These are phyloP conservation scores for Fraxinus velutina DNA, from an alignment of 305 asterid genomes.

Conservation along the genomic window DNA sequence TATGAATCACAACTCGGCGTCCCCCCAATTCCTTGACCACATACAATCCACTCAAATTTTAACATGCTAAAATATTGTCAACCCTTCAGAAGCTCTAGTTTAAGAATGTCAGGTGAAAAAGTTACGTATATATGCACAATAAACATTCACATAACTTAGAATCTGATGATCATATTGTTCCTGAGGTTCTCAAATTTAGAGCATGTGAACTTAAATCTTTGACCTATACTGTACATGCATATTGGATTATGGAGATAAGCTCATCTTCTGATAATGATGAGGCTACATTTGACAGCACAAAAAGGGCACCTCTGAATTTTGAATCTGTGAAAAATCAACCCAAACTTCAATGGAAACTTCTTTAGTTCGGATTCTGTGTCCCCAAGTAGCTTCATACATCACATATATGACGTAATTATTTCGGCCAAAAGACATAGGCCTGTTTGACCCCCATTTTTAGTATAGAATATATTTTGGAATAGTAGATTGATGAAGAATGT, in stretches of 20 bases:
- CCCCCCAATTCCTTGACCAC: conserved; percentile 7
- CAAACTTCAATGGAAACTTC: neutral
- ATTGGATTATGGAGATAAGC: neutral
- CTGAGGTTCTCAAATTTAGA: neutral
- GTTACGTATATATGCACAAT: neutral
- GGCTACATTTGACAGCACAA: neutral
- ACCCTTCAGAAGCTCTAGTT: conserved; percentile 1
- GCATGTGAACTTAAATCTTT: neutral
- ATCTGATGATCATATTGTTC: neutral
- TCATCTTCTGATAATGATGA: neutral
- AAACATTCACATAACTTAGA: neutral
- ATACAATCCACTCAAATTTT: neutral
- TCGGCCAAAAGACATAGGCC: neutral
- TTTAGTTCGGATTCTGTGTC: neutral
- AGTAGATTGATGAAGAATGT: too few relatives aligned
- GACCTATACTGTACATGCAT: neutral
- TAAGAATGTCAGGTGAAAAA: neutral
- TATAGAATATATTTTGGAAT: too few relatives aligned
- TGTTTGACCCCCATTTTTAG: too few relatives aligned
- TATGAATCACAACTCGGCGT: neutral
- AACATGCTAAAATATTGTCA: neutral
- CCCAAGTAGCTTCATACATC: neutral
- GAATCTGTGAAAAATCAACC: neutral
- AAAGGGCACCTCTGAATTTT: neutral
- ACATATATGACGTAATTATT: neutral